Conservation (phyloP, 768 basidiomycete genomes). For the Sporobolomyces pararoseus region DNA sequence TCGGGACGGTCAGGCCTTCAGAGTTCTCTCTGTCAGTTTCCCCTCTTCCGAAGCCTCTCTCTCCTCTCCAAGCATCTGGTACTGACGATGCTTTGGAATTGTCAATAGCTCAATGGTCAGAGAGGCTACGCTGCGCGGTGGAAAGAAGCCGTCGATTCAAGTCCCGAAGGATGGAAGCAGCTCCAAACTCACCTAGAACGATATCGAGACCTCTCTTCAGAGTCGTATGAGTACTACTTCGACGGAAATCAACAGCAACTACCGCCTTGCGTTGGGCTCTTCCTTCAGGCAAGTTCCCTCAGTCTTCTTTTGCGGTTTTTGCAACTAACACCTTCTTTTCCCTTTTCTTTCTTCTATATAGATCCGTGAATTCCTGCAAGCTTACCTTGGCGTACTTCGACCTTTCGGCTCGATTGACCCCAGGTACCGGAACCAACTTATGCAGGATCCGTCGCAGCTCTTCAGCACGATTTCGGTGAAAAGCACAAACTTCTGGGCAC, state of each 20-base stretch:
- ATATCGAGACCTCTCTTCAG: neutral
- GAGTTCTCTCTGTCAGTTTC: neutral
- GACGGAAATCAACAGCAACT: too few relatives aligned
- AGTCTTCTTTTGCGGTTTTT: neutral
- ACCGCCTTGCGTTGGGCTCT: neutral
- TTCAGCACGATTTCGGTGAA: too few relatives aligned
- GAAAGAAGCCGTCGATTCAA: neutral
- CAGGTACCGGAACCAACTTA: too few relatives aligned
- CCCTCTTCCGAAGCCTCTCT: neutral
- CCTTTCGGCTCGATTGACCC: too few relatives aligned
- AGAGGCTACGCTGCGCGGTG: neutral
- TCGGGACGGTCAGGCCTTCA: neutral
- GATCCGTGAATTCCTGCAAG: neutral
- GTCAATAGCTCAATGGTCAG: neutral
- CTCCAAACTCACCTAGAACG: neutral
- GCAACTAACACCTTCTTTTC: too few relatives aligned
- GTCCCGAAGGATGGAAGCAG: neutral
- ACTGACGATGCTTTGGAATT: neutral
- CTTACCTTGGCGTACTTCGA: too few relatives aligned
- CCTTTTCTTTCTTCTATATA: neutral
- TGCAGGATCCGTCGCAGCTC: too few relatives aligned
- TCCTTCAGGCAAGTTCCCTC: neutral
- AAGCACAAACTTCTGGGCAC: too few relatives aligned
- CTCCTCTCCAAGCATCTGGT: too few relatives aligned
- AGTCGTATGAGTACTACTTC: neutral